phyloP scores from a whole-genome alignment of 2,329 filamentous ascomycete genomes.

The Pleomassaria siparia region DNA sequence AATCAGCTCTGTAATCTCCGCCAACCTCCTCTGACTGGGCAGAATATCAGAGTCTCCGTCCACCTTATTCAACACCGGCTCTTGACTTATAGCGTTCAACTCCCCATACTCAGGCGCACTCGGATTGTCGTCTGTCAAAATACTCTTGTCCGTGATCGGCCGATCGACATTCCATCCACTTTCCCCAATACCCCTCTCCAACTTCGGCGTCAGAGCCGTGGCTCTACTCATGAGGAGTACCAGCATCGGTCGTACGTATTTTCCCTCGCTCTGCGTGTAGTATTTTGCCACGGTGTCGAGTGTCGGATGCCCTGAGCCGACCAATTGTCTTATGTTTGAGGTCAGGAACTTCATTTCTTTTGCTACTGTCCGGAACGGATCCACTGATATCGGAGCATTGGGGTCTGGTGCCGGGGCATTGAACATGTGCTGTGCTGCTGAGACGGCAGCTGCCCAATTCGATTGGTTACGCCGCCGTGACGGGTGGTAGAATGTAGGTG shows the following conservation, averaged over 20 bases:
- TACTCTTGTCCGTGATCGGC: constrained; percentile 60
- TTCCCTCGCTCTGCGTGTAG: constrained; percentile 94
- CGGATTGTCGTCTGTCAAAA: constrained; percentile 83
- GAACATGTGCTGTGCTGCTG: constrained; percentile 68
- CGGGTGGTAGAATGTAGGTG: constrained; percentile 39
- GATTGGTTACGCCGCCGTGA: constrained; percentile 56
- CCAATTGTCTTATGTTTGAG: constrained; percentile 87
- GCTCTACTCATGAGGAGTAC: constrained; percentile 96
- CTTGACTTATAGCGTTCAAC: constrained; percentile 53
- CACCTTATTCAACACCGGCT: constrained; percentile 48
- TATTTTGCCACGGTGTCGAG: constrained; percentile 96
- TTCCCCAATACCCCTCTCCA: constrained; percentile 28
- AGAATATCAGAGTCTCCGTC: constrained; percentile 68
- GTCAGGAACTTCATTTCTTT: constrained; percentile 97
- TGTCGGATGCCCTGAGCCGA: constrained; percentile 91
- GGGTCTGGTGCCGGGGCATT: constrained; percentile 60
- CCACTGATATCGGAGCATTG: constrained; percentile 71
- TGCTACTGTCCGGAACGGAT: constrained; percentile 85
- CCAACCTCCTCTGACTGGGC: constrained; percentile 87
- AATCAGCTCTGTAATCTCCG: constrained; percentile 96
- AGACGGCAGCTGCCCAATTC: constrained; percentile 75
- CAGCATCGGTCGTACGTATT: constrained; percentile 91
- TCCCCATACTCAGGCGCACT: constrained; percentile 55
- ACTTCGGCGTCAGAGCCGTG: constrained; percentile 74
- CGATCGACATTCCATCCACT: constrained; percentile 52